Percentiles rank a stretch among this genome's conserved stretches.
Evolutionary conservation across 2,329 filamentous ascomycete genomes (phyloP).

Genomic region (Sporothrix pallida): DNA sequence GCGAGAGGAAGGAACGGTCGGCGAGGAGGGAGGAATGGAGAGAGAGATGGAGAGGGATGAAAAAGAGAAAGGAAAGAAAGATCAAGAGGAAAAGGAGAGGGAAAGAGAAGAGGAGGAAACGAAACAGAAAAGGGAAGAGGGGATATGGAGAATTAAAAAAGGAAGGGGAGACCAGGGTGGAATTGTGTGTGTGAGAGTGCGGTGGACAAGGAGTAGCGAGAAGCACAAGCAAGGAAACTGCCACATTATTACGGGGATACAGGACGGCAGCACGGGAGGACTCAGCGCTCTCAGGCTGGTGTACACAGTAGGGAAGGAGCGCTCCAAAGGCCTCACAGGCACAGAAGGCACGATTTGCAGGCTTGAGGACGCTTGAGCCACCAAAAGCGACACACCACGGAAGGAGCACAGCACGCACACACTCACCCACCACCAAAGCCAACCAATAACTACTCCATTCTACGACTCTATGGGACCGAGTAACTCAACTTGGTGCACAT

Average conservation of each 20-base stretch:
- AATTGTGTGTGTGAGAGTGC: constrained; percentile 37
- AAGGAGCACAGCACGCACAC: neutral
- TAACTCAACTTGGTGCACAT: constrained; percentile 47
- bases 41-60: constrained; percentile 6
- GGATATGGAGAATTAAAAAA: constrained; percentile 41
- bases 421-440: constrained; percentile 5
- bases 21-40: constrained; percentile 23
- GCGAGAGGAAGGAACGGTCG: constrained; percentile 28
- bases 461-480: constrained; percentile 23
- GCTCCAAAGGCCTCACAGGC: neutral
- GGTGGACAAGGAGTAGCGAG: constrained; percentile 44
- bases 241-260: constrained; percentile 17
- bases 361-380: neutral
- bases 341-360: neutral
- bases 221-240: constrained; percentile 26
- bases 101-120: constrained; percentile 11
- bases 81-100: constrained; percentile 13
- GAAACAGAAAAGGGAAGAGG: constrained; percentile 38
- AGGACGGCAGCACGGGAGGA: constrained; percentile 13
- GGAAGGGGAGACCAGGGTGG: constrained; percentile 39
- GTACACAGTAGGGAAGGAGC: neutral
- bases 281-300: neutral
- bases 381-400: neutral
- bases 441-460: neutral
- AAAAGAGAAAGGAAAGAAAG: constrained; percentile 23